Percentiles rank a stretch among this genome's conserved stretches.
Evolutionary conservation across 495 filamentous ascomycete species (phyloP).

Genomic region (Penicillium bialowiezense): DNA sequence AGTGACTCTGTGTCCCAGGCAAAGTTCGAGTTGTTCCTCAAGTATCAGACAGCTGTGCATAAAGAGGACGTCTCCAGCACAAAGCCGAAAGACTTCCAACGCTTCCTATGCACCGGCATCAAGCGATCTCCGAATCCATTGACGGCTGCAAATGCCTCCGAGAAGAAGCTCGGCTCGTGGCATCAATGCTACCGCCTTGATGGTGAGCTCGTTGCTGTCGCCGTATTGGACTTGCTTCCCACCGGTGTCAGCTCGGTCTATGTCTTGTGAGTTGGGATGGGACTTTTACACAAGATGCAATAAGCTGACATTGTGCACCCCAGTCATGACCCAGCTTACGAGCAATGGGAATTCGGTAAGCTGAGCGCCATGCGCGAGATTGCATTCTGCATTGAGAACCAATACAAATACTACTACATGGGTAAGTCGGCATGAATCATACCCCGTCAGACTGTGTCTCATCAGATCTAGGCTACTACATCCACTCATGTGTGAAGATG

Average conservation of each 20-base stretch:
- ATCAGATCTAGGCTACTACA: slow-evolving; percentile 57
- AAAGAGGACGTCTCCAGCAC: slow-evolving; percentile 67
- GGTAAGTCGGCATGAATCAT: slow-evolving; percentile 42
- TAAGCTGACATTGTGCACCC: slow-evolving; percentile 6
- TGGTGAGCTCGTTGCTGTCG: slow-evolving; percentile 81
- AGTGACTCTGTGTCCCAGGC: slow-evolving; percentile 77
- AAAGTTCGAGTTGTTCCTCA: slow-evolving; percentile 75
- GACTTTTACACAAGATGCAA: not conserved
- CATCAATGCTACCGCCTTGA: slow-evolving; percentile 95
- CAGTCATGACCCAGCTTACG: slow-evolving; percentile 77
- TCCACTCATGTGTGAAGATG: slow-evolving; percentile 74
- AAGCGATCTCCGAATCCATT: slow-evolving; percentile 39
- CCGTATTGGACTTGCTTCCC: slow-evolving; percentile 84
- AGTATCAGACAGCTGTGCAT: slow-evolving; percentile 84
- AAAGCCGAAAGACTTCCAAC: slow-evolving; percentile 65
- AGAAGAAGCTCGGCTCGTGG: slow-evolving; percentile 75
- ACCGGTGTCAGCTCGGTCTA: slow-evolving; percentile 90
- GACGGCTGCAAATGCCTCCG: slow-evolving; percentile 39
- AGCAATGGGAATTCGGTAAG: slow-evolving; percentile 80
- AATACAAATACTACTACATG: slow-evolving; percentile 76
- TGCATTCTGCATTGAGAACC: slow-evolving; percentile 68
- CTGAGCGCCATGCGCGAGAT: slow-evolving; percentile 84
- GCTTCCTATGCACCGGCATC: slow-evolving; percentile 88
- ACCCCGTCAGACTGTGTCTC: not conserved
- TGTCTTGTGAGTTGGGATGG: slow-evolving; percentile 58